Conservation (phyloP, 192 early-diverging fungal species). For the Pecoramyces ruminantium region DNA sequence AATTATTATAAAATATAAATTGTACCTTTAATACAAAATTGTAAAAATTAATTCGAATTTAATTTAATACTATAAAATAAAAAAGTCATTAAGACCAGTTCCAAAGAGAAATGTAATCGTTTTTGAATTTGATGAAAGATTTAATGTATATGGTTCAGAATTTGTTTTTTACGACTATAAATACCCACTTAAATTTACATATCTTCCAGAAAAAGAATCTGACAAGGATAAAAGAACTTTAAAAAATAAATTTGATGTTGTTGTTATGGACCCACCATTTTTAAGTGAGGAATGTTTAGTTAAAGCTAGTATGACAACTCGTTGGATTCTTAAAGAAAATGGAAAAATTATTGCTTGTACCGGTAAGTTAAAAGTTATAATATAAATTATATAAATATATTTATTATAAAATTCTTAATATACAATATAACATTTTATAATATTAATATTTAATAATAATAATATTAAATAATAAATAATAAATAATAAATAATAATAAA, state of each 20-base stretch:
- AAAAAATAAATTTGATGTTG: slow-evolving; percentile 30
- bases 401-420: too few species aligned
- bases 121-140: slow-evolving; percentile 60
- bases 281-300: slow-evolving; percentile 53
- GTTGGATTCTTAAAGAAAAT: slow-evolving; percentile 21
- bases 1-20: slow-evolving; percentile 5
- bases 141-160: slow-evolving; percentile 42
- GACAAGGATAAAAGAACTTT: slow-evolving; percentile 11
- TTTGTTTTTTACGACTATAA: slow-evolving; percentile 66
- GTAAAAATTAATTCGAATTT: too few species aligned
- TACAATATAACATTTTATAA: too few species aligned
- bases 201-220: slow-evolving; percentile 9
- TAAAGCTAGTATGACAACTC: slow-evolving; percentile 43
- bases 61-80: too few species aligned
- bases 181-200: slow-evolving; percentile 13
- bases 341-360: slow-evolving; percentile 44
- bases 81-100: background rate
- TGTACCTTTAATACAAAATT: too few species aligned
- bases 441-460: slow-evolving; percentile 1
- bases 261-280: slow-evolving; percentile 67
- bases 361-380: too few species aligned
- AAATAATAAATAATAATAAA: slow-evolving; percentile 19
- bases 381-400: too few species aligned
- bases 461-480: slow-evolving; percentile 22
- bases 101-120: slow-evolving; percentile 18